phyloP scores from a whole-genome alignment of 2,329 filamentous ascomycete genomes.

The Elsinoe fawcettii region DNA sequence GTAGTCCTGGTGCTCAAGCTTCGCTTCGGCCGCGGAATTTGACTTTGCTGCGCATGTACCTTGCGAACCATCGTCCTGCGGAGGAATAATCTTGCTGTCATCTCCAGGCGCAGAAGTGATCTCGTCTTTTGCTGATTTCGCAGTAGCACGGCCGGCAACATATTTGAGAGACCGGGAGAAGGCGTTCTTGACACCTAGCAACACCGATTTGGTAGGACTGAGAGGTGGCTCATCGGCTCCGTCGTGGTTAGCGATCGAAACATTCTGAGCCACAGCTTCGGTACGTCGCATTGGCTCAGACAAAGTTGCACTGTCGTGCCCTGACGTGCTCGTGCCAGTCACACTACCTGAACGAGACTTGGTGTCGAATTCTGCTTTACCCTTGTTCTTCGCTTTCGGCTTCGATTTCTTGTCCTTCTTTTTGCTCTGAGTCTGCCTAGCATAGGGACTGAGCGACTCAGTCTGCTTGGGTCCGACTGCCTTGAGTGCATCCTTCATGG shows the following conservation, averaged over 20 bases:
- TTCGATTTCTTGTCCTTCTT: slow-evolving; percentile 22
- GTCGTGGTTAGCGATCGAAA: not conserved
- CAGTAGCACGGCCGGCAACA: not conserved
- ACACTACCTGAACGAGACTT: not conserved
- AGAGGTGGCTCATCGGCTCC: not conserved
- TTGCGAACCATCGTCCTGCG: not conserved
- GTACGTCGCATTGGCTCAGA: not conserved
- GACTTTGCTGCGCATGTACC: not conserved
- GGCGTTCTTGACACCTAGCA: not conserved
- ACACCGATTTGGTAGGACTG: slow-evolving; percentile 6
- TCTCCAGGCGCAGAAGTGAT: too few relatives aligned
- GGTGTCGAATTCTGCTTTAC: slow-evolving; percentile 9
- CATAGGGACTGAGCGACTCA: slow-evolving; percentile 28
- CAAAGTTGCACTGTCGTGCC: not conserved
- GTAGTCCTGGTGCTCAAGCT: not conserved
- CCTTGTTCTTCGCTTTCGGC: slow-evolving; percentile 19
- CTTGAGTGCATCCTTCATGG: slow-evolving; percentile 21
- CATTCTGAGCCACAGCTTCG: not conserved
- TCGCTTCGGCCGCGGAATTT: not conserved
- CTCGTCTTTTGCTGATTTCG: not conserved
- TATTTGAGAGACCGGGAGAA: not conserved
- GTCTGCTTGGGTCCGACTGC: slow-evolving; percentile 28
- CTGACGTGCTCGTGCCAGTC: not conserved
- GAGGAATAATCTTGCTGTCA: not conserved
- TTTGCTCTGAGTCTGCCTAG: slow-evolving; percentile 19